A percentile compares a stretch with the other conserved stretches of the same genome.
Evolutionary conservation across 140 eudicot species (phyloP).

Genomic region (Anethum foeniculum): DNA sequence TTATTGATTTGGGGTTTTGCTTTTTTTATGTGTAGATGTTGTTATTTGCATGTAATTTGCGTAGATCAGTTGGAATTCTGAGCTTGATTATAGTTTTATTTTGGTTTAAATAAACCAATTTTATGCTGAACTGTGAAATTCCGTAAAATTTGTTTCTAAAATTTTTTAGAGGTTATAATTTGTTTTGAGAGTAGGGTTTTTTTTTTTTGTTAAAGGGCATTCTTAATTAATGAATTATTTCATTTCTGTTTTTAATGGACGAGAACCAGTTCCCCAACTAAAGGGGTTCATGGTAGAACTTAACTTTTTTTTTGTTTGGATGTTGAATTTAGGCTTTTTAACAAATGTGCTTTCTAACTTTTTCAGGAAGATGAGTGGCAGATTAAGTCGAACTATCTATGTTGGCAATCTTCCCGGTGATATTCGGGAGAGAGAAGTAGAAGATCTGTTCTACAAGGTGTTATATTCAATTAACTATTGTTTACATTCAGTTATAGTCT

Average conservation of each 20-base stretch:
- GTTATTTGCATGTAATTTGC: background rate
- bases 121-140: background rate
- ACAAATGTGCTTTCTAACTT: background rate
- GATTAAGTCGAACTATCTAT: slow-evolving; percentile 52
- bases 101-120: background rate
- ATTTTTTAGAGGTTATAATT: background rate
- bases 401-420: slow-evolving; percentile 95
- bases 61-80: background rate
- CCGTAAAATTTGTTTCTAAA: background rate
- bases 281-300: background rate
- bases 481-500: background rate
- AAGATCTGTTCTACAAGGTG: slow-evolving; percentile 69
- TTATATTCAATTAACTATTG: background rate
- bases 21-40: background rate
- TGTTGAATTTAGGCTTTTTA: background rate
- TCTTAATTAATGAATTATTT: background rate
- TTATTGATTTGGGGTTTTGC: background rate
- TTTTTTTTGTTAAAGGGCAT: background rate
- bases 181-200: background rate
- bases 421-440: slow-evolving; percentile 75
- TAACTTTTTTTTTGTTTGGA: background rate
- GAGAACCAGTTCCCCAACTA: background rate
- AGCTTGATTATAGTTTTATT: background rate
- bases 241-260: background rate
- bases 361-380: slow-evolving; percentile 47